These are phyloP conservation scores for Prillingera fragicola DNA, from an alignment of 1,284 basidiomycete species.

Conservation along the genomic window DNA sequence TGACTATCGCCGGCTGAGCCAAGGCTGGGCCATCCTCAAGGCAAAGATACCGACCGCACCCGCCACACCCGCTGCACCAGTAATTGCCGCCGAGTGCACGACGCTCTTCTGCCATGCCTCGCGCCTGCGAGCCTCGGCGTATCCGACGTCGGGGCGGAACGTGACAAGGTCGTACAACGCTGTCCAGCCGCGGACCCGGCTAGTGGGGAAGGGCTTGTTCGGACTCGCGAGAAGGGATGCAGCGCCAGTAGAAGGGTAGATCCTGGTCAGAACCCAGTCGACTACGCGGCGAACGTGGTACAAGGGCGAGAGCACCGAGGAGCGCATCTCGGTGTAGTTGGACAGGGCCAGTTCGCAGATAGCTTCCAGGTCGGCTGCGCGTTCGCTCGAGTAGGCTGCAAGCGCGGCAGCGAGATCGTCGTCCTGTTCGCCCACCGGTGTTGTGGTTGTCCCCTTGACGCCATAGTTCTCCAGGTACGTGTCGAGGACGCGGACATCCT, in stretches of 20 bases:
- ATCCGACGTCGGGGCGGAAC: constrained; percentile 88
- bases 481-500: constrained; percentile 87
- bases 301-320: constrained; percentile 73
- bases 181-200: constrained; percentile 68
- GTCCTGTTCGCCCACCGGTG: constrained; percentile 40
- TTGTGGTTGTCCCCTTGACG: constrained; percentile 51
- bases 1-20: not conserved
- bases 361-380: constrained; percentile 81
- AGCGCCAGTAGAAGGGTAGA: constrained; percentile 57
- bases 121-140: constrained; percentile 54
- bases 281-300: constrained; percentile 77
- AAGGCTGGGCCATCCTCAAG: constrained; percentile 3
- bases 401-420: constrained; percentile 61
- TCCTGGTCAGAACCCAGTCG: constrained; percentile 57
- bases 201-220: constrained; percentile 42
- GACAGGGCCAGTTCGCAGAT: constrained; percentile 87
- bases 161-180: constrained; percentile 96
- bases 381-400: constrained; percentile 66
- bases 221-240: constrained; percentile 54
- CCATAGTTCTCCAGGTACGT: constrained; percentile 65
- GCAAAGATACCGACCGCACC: constrained; percentile 1
- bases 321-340: constrained; percentile 96
- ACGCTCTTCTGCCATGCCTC: constrained; percentile 44
- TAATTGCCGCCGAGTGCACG: constrained; percentile 17
- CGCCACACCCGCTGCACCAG: constrained; percentile 6